Evolutionary conservation across 2,329 filamentous ascomycete species (phyloP).

Genomic region (Fusarium irregulare): DNA sequence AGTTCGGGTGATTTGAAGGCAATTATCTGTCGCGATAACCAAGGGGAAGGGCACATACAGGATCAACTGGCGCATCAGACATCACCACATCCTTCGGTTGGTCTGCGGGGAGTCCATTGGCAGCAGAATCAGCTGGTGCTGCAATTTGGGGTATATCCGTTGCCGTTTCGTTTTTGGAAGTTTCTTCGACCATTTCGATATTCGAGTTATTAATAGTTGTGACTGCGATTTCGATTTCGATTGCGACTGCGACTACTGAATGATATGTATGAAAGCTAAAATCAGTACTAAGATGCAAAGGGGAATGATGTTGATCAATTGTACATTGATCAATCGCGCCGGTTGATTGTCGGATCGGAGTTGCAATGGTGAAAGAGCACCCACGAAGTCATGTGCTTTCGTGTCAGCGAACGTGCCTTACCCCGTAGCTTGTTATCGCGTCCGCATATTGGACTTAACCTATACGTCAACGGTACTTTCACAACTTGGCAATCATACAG

Average conservation of each 20-base stretch:
- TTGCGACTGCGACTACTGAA: constrained; percentile 18
- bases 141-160: constrained; percentile 38
- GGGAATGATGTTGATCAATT: constrained; percentile 1
- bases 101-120: constrained; percentile 32
- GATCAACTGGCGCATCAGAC: constrained; percentile 57
- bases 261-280: not conserved
- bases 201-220: not conserved
- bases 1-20: not conserved
- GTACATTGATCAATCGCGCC: constrained; percentile 32
- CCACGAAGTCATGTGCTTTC: constrained; percentile 54
- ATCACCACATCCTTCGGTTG: constrained; percentile 56
- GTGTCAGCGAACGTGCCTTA: constrained; percentile 46
- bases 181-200: constrained; percentile 49
- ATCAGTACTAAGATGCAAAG: not conserved
- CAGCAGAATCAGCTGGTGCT: constrained; percentile 36
- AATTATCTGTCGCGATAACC: not conserved
- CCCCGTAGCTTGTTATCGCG: constrained; percentile 29
- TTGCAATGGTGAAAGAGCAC: not conserved
- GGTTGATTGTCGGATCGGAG: constrained; percentile 41
- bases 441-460: constrained; percentile 1
- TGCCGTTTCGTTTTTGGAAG: constrained; percentile 32
- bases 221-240: not conserved
- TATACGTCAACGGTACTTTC: not conserved
- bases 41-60: constrained; percentile 46
- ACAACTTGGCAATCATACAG: not conserved